Evolutionary conservation across 2,329 filamentous ascomycete species (phyloP).

Genomic region (Ascochyta rabiei): DNA sequence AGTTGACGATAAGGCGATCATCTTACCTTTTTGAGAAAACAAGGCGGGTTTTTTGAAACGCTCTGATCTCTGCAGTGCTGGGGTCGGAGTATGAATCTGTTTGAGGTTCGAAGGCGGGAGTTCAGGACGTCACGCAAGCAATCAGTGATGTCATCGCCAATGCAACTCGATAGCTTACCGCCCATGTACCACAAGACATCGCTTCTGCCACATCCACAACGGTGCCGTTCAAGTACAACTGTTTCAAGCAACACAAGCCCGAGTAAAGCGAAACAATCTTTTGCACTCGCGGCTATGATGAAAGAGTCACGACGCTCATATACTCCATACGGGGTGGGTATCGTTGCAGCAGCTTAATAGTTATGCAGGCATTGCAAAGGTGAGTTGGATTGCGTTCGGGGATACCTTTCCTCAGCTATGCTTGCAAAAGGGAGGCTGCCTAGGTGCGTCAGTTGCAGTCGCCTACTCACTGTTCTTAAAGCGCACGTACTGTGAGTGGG

Average conservation of each 20-base stretch:
- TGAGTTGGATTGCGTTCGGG: no score
- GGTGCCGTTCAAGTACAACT: not conserved
- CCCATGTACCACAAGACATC: not conserved
- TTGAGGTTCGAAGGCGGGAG: conserved; percentile 23
- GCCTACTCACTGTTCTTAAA: not conserved
- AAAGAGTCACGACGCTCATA: not conserved
- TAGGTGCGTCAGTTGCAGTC: not conserved
- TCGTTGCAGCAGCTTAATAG: not conserved
- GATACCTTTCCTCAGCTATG: not conserved
- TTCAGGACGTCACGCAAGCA: conserved; percentile 17
- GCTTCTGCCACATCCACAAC: not conserved
- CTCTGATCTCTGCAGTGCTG: conserved; percentile 20
- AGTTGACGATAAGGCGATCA: not conserved
- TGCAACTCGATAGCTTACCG: not conserved
- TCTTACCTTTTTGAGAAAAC: conserved; percentile 17
- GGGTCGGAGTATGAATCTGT: conserved; percentile 24
- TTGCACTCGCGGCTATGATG: not conserved
- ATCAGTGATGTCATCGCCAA: conserved; percentile 30
- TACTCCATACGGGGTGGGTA: not conserved
- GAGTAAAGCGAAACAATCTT: not conserved
- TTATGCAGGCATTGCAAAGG: no score
- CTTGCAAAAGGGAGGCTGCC: not conserved
- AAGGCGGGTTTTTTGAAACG: conserved; percentile 14
- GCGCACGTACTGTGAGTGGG: no score
- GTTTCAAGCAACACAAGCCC: not conserved